Evolutionary conservation across 805 yeast species (phyloP), one percentile per base, ranked within the genome.

Genomic region (Candida manassasensis): DNA sequence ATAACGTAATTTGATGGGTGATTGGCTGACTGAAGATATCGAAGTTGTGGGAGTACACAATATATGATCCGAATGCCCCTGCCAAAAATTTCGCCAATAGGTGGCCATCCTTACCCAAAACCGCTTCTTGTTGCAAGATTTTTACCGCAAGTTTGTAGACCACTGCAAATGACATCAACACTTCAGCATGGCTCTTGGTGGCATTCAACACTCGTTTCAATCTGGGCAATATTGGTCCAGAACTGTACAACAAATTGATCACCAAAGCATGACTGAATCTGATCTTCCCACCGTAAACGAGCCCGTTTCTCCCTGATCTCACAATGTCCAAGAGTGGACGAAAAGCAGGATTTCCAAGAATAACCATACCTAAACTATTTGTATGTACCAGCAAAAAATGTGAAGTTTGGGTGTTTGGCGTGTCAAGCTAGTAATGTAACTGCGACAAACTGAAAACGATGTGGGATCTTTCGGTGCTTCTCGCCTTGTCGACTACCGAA

Each of bases 1-100:
- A 84, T 34, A 84, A 66, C 1, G 88, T 84, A 44, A 84, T 74
- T 55, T 83, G 89, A 42, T 77, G 81, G n/a, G 84, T 69, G 19
- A 82, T 79, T 3, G 65, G 71, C 13, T 68, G 63, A 43, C 65
- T 64, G 49, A 67, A 67, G 28, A 53, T 61, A 41, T 55, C 53
- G 42, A 74, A 70, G 44, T 63, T 62, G 44, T 66, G 71, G 22
- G 67, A 59, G 48, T 66, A 67, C 14, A 67, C 71, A 10, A 62
- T 49, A 70, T 69, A 67, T 7, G 66, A 54, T 3, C 68, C 68
- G 35, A 66, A 42, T 14, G 59, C 53, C 3, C 72, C 73, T 4
- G 71, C 65, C 9, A 65, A 8, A 34, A 66, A 60, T 47, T 63
- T 64, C 34, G 48, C 38, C 32, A 62, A 39, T 8, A 42, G 41